Base-by-base conservation (phyloP, 164 flowering plant genomes). In the Liquidambar formosana region DNA sequence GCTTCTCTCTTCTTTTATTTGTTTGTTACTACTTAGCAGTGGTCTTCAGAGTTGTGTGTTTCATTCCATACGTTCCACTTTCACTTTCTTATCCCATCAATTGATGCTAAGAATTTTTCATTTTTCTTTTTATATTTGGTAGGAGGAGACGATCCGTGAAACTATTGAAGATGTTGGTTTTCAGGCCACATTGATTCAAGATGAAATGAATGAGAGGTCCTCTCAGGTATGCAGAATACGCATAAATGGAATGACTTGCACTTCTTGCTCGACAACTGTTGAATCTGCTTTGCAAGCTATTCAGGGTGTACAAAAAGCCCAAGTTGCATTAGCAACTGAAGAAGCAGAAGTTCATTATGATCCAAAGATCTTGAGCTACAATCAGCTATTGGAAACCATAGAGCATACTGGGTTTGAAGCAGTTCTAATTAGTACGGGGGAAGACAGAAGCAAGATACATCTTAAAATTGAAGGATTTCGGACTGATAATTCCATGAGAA, bases 161-260 rank as follows among this genome's bases (percentile, higher is more conserved):
- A 74, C 96, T 25, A 89, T 93, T 51, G 90, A 87, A 75, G 94
- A 90, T 76, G 92, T 61, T 65, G 97, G 98, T 8, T 91, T 91
- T 76, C 54, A 82, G 65, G 94, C 96, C 15, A 56, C 83, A 10
- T 48, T 85, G 73, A 77, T 87, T 18, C 44, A 74, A 57, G 93
- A 83, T 25, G 87, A 82, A n/a, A 27, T 54, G 1, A 71, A 47
- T 67, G 86, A 83, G 28, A 74, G 49, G 48, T 61, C 79, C 11
- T 64, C 46, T 25, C 87, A 80, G 64, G 77, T 81, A 51, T 90
- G 97, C 53, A 76, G 93, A 25, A 75, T 94, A 16, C 85, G 61
- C 2, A 85, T 90, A 41, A 85, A 79, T 66, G 94, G 97, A 61
- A 90, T 94, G 96, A 89, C 92, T 19, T 92, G 98, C 77, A 86